Base-by-base conservation (phyloP, 345 rosid genomes). In the Gossypium turneri region DNA sequence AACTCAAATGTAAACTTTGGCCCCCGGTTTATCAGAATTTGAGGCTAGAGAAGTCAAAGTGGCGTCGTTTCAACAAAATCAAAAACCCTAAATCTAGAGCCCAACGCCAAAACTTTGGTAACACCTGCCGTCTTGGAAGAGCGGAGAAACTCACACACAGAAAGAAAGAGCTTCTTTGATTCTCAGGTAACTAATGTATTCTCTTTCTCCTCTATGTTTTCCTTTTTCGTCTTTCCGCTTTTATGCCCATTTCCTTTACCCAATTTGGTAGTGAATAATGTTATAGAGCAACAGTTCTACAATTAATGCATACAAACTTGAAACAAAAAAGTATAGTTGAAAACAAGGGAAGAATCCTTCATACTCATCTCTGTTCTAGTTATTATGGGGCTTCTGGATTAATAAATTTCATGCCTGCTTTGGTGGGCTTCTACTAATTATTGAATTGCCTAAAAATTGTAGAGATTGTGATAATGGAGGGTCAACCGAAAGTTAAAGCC, bases 401-500 rank as follows among this genome's bases (percentile, higher is more conserved):
- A 59, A 59, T 52, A 25, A 24, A 12, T 12, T 59, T 24, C 12
- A 59, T 59, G 9, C 8, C 34, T 24, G 41, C 27, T 25, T 59
- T 59, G 64, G 41, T 59, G 51, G 24, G 15, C 3, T 47, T 67
- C 15, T 20, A 64, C 52, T 48, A 15, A 41, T 64, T 38, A 4
- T 64, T 17, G 25, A 64, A 8, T 9, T 11, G 52, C 70, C 51
- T 20, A 27, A 16, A 51, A 9, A 9, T 27, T 69, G 73, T 69
- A 69, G 73, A 69, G 60, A 10, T 51, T 47, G 57, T 44, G 9
- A 43, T 2, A 10, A 91, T 90, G 98, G 98, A 90, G 77, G 83
- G 56, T 73, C 81, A 82, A 78, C 74, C 76, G 56, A 67, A 73
- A 5, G 94, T 87, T 70, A 86, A 83, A 80, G 91, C 84, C 59